These are phyloP conservation scores for Candida tibetensis DNA, from an alignment of 805 yeast species.

Conservation along the genomic window DNA sequence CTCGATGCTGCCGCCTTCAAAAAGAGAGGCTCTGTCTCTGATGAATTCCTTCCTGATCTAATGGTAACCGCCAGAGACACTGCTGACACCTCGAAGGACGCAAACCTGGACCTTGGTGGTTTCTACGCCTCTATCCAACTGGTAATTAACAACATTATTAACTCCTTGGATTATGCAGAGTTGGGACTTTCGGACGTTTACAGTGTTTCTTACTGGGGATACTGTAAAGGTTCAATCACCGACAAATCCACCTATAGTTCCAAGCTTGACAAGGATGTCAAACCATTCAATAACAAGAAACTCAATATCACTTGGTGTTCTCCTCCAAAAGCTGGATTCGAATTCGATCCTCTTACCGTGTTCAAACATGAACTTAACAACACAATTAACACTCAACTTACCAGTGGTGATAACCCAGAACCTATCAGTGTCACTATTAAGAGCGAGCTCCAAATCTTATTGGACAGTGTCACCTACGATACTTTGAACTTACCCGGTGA, in stretches of 20 bases:
- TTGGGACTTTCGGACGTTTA: slow-evolving; percentile 43
- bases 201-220: slow-evolving; percentile 42
- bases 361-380: slow-evolving; percentile 32
- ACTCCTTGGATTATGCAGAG: slow-evolving; percentile 22
- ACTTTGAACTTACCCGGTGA: slow-evolving; percentile 52
- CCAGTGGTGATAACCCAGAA: slow-evolving; percentile 21
- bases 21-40: slow-evolving; percentile 3
- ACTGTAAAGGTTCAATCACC: slow-evolving; percentile 32
- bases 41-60: not conserved
- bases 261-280: slow-evolving; percentile 2
- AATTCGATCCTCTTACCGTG: slow-evolving; percentile 50
- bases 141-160: slow-evolving; percentile 19
- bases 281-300: slow-evolving; percentile 23
- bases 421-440: slow-evolving; percentile 11
- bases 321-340: slow-evolving; percentile 51
- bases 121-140: slow-evolving; percentile 11
- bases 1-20: slow-evolving; percentile 16
- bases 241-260: slow-evolving; percentile 4
- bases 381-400: slow-evolving; percentile 20
- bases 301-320: slow-evolving; percentile 49
- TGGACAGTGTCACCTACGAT: slow-evolving; percentile 23
- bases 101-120: slow-evolving; percentile 5
- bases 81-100: not conserved
- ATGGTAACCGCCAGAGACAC: not conserved
- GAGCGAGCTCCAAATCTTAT: slow-evolving; percentile 19